Percentiles rank a stretch among this genome's conserved stretches.
These are phyloP conservation scores for Cryptococcus floricola DNA, from an alignment of 1,284 basidiomycete genomes.

Conservation along the genomic window DNA sequence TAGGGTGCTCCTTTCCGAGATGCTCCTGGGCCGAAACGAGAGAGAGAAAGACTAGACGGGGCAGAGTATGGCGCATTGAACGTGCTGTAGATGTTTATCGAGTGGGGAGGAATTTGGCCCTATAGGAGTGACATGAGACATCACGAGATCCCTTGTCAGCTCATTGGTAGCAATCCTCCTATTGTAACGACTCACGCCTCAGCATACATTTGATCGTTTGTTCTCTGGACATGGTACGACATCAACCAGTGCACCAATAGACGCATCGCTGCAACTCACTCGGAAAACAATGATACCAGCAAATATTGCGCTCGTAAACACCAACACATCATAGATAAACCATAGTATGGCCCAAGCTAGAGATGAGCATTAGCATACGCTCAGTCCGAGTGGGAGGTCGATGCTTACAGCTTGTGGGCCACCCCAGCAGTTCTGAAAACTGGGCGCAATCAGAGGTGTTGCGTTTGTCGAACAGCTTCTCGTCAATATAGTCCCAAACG, in stretches of 20 bases:
- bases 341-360: constrained; percentile 42
- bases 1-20: too few species aligned
- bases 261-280: constrained; percentile 17
- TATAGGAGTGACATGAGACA: background rate
- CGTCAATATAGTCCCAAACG: constrained; percentile 49
- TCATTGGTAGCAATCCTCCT: too few species aligned
- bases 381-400: background rate
- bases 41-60: too few species aligned
- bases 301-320: constrained; percentile 44
- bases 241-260: constrained; percentile 9
- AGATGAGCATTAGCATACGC: background rate
- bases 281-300: constrained; percentile 47
- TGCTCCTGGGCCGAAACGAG: too few species aligned
- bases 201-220: constrained; percentile 26
- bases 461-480: constrained; percentile 45
- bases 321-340: constrained; percentile 38
- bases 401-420: constrained; percentile 35
- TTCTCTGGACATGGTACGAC: constrained; percentile 14
- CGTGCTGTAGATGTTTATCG: background rate
- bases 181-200: constrained; percentile 21
- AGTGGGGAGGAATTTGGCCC: constrained; percentile 26
- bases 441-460: constrained; percentile 47
- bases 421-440: constrained; percentile 44
- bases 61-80: background rate
- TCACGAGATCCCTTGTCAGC: background rate